Percentiles rank a stretch among this genome's conserved stretches.
Conservation (phyloP, 345 rosid genomes). For the Toxicodendron radicans region DNA sequence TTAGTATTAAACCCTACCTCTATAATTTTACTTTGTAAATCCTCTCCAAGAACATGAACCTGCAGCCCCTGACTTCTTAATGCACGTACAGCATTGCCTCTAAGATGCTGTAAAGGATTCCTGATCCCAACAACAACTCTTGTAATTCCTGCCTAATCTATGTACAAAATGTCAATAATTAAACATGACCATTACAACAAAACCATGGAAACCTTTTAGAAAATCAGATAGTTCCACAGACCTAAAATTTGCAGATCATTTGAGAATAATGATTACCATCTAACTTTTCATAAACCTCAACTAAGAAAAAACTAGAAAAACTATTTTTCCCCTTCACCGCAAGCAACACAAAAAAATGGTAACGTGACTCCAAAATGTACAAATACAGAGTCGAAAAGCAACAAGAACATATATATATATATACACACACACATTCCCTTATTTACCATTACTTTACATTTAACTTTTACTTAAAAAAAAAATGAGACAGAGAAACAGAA, state of each 20-base stretch:
- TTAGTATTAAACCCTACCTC: constrained; percentile 49
- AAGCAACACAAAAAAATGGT: neutral
- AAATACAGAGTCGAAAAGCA: neutral
- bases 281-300: neutral
- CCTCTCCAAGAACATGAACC: constrained; percentile 93
- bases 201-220: neutral
- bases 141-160: constrained; percentile 82
- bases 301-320: neutral
- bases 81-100: constrained; percentile 76
- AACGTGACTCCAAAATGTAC: neutral
- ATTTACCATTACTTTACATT: too few relatives aligned
- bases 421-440: too few relatives aligned
- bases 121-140: constrained; percentile 89
- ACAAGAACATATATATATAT: too few relatives aligned
- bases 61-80: constrained; percentile 73
- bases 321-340: neutral
- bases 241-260: neutral
- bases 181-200: neutral
- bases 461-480: too few relatives aligned
- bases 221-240: neutral
- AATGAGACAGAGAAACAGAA: too few relatives aligned
- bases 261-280: neutral
- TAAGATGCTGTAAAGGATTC: constrained; percentile 84
- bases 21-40: constrained; percentile 64
- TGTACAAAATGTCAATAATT: constrained; percentile 41